Percentiles rank a stretch among this genome's conserved stretches.
phyloP scores from a whole-genome alignment of 805 yeast genomes.

The Wilhelminamyces savonicus region DNA sequence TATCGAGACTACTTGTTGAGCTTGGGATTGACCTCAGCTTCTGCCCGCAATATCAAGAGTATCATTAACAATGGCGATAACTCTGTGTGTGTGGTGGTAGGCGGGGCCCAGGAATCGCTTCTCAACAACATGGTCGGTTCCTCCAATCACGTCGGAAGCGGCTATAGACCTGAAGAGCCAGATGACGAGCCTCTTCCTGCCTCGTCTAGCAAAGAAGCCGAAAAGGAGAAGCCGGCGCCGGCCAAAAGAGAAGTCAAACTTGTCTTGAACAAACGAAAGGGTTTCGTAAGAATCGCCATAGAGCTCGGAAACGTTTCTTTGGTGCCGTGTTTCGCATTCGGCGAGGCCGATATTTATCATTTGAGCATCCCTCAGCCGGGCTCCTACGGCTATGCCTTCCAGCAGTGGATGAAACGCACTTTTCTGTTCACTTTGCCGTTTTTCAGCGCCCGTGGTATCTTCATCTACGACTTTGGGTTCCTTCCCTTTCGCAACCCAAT shows the following conservation, averaged over 20 bases:
- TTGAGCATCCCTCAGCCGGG: conserved; percentile 36
- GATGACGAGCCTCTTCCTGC: not conserved
- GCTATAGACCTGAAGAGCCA: conserved; percentile 14
- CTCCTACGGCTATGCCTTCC: conserved; percentile 48
- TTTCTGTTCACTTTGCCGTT: conserved; percentile 87
- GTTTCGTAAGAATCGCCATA: conserved; percentile 83
- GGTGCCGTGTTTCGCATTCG: conserved; percentile 89
- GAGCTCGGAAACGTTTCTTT: conserved; percentile 69
- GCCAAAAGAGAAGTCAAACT: conserved; percentile 49
- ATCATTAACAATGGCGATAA: conserved; percentile 56
- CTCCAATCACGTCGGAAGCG: conserved; percentile 28
- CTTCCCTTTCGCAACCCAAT: conserved; percentile 81
- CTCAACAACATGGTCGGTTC: conserved; percentile 37
- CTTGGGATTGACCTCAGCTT: conserved; percentile 80
- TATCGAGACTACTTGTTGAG: conserved; percentile 80
- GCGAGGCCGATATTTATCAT: conserved; percentile 65
- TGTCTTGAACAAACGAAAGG: conserved; percentile 72
- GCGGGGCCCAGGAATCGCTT: conserved; percentile 92
- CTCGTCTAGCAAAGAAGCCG: too few species aligned
- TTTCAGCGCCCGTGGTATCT: conserved; percentile 86
- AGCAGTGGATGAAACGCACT: conserved; percentile 62
- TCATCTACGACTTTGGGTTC: conserved; percentile 87
- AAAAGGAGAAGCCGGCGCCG: not conserved
- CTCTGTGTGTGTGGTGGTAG: conserved; percentile 85
- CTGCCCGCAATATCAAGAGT: conserved; percentile 62